Percentiles rank a stretch among this genome's conserved stretches.
Evolutionary conservation across 305 asterid species (phyloP).

Genomic region (Rubia peregrina): DNA sequence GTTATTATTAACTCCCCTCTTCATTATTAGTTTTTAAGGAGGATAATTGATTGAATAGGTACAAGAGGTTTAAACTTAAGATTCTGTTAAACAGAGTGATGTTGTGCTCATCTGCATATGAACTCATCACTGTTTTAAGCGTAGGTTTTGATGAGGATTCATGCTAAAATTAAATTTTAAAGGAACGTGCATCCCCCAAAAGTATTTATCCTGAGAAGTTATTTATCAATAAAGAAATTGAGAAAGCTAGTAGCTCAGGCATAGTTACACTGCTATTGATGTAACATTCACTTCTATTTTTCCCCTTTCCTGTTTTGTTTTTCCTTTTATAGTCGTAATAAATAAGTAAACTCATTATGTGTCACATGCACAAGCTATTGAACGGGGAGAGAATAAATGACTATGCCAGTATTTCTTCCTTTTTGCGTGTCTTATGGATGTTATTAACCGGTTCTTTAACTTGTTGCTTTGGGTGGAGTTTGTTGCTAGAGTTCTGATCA

Average conservation of each 20-base stretch:
- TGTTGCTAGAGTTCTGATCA: neutral
- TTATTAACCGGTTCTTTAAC: no score
- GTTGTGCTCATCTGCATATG: no score
- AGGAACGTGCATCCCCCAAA: neutral
- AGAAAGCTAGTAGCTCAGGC: neutral
- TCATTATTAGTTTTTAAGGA: neutral
- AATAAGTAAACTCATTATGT: neutral
- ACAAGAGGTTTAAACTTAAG: neutral
- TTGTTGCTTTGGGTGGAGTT: no score
- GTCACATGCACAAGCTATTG: no score
- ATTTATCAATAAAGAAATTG: neutral
- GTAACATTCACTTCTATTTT: no score
- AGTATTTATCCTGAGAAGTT: neutral
- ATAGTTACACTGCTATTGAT: neutral
- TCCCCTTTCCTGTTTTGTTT: no score
- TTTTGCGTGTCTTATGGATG: neutral
- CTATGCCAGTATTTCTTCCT: slow-evolving; percentile 21
- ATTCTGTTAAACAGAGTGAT: no score
- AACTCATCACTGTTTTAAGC: no score
- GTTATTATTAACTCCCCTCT: neutral
- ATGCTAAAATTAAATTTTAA: neutral
- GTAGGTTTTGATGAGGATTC: neutral
- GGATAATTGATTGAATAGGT: neutral
- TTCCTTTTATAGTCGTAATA: neutral
- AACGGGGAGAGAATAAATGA: no score